Conservation (phyloP, 495 filamentous ascomycete species). For the Massariosphaeria phaeospora region DNA sequence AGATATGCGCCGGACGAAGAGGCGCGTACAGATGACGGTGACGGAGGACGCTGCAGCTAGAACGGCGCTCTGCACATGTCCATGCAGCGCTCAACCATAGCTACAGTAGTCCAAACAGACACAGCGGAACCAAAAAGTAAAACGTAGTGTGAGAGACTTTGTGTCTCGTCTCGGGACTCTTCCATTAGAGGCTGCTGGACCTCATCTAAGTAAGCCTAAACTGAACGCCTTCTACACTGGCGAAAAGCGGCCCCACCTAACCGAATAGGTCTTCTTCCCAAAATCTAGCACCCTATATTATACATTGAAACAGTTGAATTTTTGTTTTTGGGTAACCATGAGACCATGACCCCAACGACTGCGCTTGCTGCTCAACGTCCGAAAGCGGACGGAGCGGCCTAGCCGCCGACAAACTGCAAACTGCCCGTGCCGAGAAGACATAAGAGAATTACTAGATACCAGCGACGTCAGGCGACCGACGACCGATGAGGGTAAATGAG, state of each 20-base stretch:
- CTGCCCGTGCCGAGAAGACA: conserved; percentile 1
- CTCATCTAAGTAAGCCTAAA: no score
- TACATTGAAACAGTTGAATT: conserved; percentile 12
- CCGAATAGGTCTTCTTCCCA: neutral
- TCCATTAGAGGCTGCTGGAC: neutral
- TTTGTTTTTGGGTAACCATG: neutral
- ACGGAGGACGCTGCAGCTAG: no score
- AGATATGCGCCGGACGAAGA: no score
- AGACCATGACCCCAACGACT: conserved; percentile 21
- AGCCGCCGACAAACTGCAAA: conserved; percentile 25
- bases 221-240: no score
- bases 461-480: conserved; percentile 3
- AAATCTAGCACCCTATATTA: conserved; percentile 14
- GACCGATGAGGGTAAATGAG: no score
- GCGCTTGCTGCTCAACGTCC: conserved; percentile 20
- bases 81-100: no score
- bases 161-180: neutral
- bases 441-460: conserved; percentile 17
- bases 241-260: conserved; percentile 6
- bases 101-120: no score
- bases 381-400: conserved; percentile 22
- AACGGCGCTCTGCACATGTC: no score
- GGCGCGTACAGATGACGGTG: no score
- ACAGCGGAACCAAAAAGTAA: no score
- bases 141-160: neutral